Base-by-base conservation (phyloP, 1,139 yeast species). In the Yamadazyma dushanensis region DNA sequence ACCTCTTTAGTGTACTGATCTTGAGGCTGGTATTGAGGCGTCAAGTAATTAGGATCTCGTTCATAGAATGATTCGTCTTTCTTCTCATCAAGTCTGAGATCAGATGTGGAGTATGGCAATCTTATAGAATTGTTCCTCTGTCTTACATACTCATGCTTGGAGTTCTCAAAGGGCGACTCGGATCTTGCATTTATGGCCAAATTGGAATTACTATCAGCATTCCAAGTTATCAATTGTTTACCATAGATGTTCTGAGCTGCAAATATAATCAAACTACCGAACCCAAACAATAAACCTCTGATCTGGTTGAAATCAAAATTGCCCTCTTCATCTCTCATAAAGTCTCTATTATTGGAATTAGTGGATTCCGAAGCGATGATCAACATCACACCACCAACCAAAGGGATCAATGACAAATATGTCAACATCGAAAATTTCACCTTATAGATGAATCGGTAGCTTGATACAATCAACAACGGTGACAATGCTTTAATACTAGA, bases 241-340 rank as follows among this genome's bases (percentile, higher is more conserved):
- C 70, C 71, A 41, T 67, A 66, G 8, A 67, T 66, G 39, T 65
- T 66, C 39, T 66, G 72, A 6, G 63, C 61, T 2, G 71, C 71
- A 54, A 66, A 66, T 8, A 65, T 56, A 3, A 66, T 32, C 7
- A 67, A 54, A 39, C 69, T 59, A 22, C 59, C 33, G 8, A 61
- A 39, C 38, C 70, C 62, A 37, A 49, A 63, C 2, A 49, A 24
- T 16, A 65, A 38, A 4, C 73, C 73, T 35, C 56, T 53, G 13
- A 62, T 25, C 33, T 62, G 62, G 13, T 39, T 40, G 11, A 39
- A 36, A 32, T 58, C 56, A 20, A 56, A 37, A 18, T 43, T 42
- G 27, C 42, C 42, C 17, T 37, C 26, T 3, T 48, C 51, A 21
- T 43, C 45, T 6, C 38, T 35, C 26, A 51, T 35, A n/a, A 17